Evolutionary conservation across 2,329 filamentous ascomycete species (phyloP).

Genomic region (Stromatinia cepivora): DNA sequence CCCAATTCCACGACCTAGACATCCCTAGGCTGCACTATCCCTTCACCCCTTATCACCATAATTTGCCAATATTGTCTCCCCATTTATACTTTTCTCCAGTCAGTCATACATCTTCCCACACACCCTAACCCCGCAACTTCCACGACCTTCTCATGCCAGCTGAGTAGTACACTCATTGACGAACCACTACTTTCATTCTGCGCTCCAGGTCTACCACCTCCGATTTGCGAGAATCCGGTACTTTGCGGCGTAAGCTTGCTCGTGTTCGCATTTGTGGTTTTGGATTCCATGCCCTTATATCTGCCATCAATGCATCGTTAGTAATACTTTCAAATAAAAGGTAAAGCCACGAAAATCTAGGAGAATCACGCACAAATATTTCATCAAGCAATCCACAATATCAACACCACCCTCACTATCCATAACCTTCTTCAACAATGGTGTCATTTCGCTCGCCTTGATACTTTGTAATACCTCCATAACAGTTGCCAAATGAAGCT

Average conservation of each 20-base stretch:
- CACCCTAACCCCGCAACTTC: slow-evolving; percentile 89
- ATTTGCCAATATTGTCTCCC: neutral
- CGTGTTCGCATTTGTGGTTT: slow-evolving; percentile 38
- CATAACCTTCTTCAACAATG: slow-evolving; percentile 81
- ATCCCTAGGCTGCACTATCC: neutral
- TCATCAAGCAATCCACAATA: slow-evolving; percentile 90
- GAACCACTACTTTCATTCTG: slow-evolving; percentile 71
- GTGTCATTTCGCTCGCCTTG: slow-evolving; percentile 92
- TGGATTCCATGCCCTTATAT: slow-evolving; percentile 82
- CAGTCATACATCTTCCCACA: slow-evolving; percentile 93
- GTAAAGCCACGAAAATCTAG: neutral
- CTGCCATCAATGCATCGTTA: slow-evolving; percentile 45
- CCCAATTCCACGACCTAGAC: neutral
- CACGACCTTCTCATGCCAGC: slow-evolving; percentile 98
- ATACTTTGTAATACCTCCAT: slow-evolving; percentile 94
- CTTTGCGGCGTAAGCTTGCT: slow-evolving; percentile 66
- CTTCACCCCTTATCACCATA: neutral
- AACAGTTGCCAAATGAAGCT: slow-evolving; percentile 82
- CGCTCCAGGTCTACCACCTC: slow-evolving; percentile 50
- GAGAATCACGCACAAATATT: slow-evolving; percentile 74
- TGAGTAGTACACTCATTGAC: slow-evolving; percentile 93
- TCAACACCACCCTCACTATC: slow-evolving; percentile 76
- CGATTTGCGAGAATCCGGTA: slow-evolving; percentile 82
- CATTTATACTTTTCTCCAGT: slow-evolving; percentile 81
- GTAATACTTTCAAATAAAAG: neutral